Conservation (phyloP, 345 rosid species). For the Populus deltoides region DNA sequence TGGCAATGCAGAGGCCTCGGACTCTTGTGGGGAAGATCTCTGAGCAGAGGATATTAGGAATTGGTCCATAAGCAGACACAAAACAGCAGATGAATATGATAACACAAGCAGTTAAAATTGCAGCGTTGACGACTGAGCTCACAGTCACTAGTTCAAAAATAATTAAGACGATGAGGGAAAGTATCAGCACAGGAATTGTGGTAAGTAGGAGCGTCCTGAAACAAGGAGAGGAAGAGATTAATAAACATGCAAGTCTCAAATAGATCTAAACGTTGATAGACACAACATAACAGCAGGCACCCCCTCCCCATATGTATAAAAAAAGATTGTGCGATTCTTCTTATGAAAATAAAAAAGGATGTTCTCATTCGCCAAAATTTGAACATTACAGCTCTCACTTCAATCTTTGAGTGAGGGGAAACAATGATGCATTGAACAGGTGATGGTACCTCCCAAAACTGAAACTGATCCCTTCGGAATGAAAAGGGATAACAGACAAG, state of each 20-base stretch:
- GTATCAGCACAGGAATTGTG: constrained; percentile 78
- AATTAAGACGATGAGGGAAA: constrained; percentile 63
- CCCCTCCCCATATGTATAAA: neutral
- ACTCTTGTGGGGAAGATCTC: constrained; percentile 98
- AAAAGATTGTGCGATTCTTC: neutral
- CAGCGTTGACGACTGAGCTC: constrained; percentile 56
- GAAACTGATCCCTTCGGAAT: neutral
- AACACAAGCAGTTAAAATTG: constrained; percentile 72
- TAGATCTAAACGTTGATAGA: neutral
- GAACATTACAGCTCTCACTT: neutral
- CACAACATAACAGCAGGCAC: neutral
- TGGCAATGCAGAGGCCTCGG: constrained; percentile 96
- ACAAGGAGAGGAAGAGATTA: constrained; percentile 3
- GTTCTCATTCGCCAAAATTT: neutral
- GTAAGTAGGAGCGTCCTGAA: constrained; percentile 76
- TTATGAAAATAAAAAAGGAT: neutral
- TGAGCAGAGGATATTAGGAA: constrained; percentile 93
- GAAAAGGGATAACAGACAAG: neutral
- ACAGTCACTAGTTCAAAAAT: constrained; percentile 49
- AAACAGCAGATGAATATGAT: constrained; percentile 87
- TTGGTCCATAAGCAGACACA: constrained; percentile 80
- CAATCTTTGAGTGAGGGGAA: neutral
- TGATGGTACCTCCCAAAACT: neutral
- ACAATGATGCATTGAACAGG: neutral
- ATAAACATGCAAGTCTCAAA: neutral